Conservation (phyloP, 2,329 filamentous ascomycete species). For the Colletotrichum neosansevieriae region DNA sequence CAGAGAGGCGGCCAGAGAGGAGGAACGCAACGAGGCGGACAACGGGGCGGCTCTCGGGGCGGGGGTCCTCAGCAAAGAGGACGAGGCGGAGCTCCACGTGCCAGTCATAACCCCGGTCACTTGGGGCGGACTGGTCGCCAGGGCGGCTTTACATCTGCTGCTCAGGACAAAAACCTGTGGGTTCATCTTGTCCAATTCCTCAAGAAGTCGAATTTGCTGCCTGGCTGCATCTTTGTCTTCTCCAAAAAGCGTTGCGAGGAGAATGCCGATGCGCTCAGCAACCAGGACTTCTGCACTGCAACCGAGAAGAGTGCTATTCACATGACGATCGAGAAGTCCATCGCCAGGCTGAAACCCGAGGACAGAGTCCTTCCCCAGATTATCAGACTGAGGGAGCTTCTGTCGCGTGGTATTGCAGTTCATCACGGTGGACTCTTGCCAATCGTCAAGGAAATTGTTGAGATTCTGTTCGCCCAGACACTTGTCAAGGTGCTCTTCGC, state of each 20-base stretch:
- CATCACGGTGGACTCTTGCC: constrained; percentile 95
- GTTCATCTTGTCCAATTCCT: constrained; percentile 94
- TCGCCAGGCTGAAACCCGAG: constrained; percentile 90
- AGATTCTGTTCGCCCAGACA: constrained; percentile 94
- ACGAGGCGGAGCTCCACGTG: constrained; percentile 68
- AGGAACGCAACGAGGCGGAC: constrained; percentile 56
- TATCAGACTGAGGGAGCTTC: constrained; percentile 83
- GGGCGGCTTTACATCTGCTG: constrained; percentile 87
- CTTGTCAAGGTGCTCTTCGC: constrained; percentile 97
- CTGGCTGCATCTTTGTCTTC: constrained; percentile 97
- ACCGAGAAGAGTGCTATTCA: constrained; percentile 96
- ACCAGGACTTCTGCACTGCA: constrained; percentile 94
- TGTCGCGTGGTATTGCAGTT: constrained; percentile 91
- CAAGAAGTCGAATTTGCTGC: constrained; percentile 86
- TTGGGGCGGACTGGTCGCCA: constrained; percentile 90
- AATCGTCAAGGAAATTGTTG: constrained; percentile 97
- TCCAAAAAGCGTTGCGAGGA: constrained; percentile 98
- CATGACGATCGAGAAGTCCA: constrained; percentile 96
- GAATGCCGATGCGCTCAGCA: constrained; percentile 94
- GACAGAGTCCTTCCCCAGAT: constrained; percentile 94
- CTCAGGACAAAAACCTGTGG: constrained; percentile 97
- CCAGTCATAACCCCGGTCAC: constrained; percentile 78
- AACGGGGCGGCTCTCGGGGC: constrained; percentile 63
- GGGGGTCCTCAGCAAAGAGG: constrained; percentile 66
- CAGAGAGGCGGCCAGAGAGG: constrained; percentile 51